phyloP scores from a whole-genome alignment of 352 stramenopile species.

The Peronospora belbahrii region DNA sequence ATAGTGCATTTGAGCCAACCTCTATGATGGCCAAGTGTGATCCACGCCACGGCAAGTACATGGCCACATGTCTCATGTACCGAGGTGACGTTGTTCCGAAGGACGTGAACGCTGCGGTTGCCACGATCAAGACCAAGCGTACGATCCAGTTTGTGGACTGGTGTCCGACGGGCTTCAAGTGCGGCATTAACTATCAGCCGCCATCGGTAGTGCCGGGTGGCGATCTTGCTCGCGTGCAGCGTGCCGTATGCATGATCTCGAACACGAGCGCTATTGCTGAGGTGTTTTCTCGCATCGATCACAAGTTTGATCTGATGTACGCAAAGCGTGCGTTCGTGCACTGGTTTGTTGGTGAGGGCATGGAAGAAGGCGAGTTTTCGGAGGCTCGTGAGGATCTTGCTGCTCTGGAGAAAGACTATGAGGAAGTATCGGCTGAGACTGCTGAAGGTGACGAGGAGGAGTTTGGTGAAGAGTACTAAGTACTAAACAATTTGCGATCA shows the following conservation, averaged over 20 bases:
- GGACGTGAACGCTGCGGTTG: slow-evolving; percentile 94
- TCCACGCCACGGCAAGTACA: slow-evolving; percentile 98
- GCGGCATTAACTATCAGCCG: slow-evolving; percentile 51
- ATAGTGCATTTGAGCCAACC: slow-evolving; percentile 91
- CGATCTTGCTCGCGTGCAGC: slow-evolving; percentile 95
- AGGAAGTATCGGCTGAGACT: slow-evolving; percentile 98
- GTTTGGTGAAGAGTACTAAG: slow-evolving; percentile 84
- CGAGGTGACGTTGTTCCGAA: slow-evolving; percentile 93
- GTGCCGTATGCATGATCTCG: slow-evolving; percentile 97
- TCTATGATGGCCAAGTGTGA: slow-evolving; percentile 99
- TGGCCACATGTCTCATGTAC: slow-evolving; percentile 98
- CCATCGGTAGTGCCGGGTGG: slow-evolving; percentile 94
- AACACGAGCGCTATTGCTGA: slow-evolving; percentile 98
- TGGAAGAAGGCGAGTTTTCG: slow-evolving; percentile 99
- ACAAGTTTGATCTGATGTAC: slow-evolving; percentile 29
- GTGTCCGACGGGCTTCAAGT: slow-evolving; percentile 99
- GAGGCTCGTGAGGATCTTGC: slow-evolving; percentile 95
- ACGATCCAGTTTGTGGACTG: slow-evolving; percentile 99
- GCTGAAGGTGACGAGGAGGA: slow-evolving; percentile 93
- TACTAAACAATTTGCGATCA: slow-evolving; percentile 34
- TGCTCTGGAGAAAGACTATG: slow-evolving; percentile 92
- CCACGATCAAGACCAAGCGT: slow-evolving; percentile 99
- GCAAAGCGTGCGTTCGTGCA: slow-evolving; percentile 93
- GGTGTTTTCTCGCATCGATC: slow-evolving; percentile 27
- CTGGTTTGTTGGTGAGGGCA: slow-evolving; percentile 99